A percentile compares a stretch with the other conserved stretches of the same genome.
Evolutionary conservation across 2,329 filamentous ascomycete genomes (phyloP).

Genomic region (Lecanoromycetidae sp.): DNA sequence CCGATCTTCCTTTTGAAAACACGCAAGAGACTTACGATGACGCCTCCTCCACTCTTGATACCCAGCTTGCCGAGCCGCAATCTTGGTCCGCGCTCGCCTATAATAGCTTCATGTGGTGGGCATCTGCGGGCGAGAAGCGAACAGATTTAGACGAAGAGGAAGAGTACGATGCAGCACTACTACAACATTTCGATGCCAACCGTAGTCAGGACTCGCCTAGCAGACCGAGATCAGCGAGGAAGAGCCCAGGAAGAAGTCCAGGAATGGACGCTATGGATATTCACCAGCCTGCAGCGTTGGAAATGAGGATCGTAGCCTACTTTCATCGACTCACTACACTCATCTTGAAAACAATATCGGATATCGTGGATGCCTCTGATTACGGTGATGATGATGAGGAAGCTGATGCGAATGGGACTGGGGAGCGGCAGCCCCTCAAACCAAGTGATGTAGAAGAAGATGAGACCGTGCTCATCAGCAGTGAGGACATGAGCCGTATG

Average conservation of each 20-base stretch:
- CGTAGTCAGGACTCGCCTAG: slow-evolving; percentile 15
- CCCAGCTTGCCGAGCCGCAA: slow-evolving; percentile 38
- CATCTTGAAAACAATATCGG: slow-evolving; percentile 34
- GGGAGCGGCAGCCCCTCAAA: neutral
- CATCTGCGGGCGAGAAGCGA: slow-evolving; percentile 49
- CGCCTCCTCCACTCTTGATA: slow-evolving; percentile 25
- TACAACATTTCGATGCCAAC: slow-evolving; percentile 24
- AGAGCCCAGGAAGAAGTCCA: slow-evolving; percentile 14
- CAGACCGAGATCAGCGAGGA: neutral
- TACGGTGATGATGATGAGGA: slow-evolving; percentile 15
- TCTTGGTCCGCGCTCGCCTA: slow-evolving; percentile 51
- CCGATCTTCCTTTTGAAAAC: slow-evolving; percentile 1
- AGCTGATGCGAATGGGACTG: slow-evolving; percentile 10
- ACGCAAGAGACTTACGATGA: slow-evolving; percentile 11
- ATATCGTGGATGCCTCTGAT: slow-evolving; percentile 30
- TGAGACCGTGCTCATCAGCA: slow-evolving; percentile 12
- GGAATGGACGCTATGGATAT: neutral
- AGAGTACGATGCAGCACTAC: slow-evolving; percentile 34
- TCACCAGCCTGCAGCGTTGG: slow-evolving; percentile 18
- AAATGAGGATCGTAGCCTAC: slow-evolving; percentile 38
- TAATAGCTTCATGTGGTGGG: slow-evolving; percentile 55
- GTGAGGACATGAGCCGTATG: slow-evolving; percentile 36
- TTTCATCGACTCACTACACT: slow-evolving; percentile 37
- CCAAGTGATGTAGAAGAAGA: slow-evolving; percentile 15
- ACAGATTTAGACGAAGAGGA: slow-evolving; percentile 43